Percentiles rank a stretch among this genome's conserved stretches.
These are phyloP conservation scores for Umbilicaria muhlenbergii DNA, from an alignment of 495 filamentous ascomycete species.

Conservation along the genomic window DNA sequence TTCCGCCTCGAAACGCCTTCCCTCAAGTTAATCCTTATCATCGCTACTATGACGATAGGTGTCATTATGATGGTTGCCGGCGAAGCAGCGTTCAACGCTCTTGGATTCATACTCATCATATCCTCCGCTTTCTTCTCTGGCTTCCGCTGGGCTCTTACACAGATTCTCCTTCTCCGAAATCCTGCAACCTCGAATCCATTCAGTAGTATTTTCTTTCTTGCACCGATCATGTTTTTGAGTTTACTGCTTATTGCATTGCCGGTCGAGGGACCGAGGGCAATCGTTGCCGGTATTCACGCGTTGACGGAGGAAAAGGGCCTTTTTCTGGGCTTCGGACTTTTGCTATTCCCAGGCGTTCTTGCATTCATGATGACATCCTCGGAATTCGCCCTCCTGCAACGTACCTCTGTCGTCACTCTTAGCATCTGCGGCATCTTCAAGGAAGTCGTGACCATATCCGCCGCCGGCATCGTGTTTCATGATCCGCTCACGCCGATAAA, in stretches of 20 bases:
- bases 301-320: conserved; percentile 54
- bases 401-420: conserved; percentile 89
- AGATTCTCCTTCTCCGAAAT: conserved; percentile 87
- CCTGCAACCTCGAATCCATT: conserved; percentile 95
- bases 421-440: conserved; percentile 98
- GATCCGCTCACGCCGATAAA: conserved; percentile 86
- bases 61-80: conserved; percentile 99
- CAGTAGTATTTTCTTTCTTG: conserved; percentile 90
- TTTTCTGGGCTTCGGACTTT: conserved; percentile 36
- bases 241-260: conserved; percentile 69
- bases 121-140: conserved; percentile 87
- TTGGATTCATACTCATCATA: conserved; percentile 87
- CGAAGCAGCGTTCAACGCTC: conserved; percentile 76
- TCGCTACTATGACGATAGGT: conserved; percentile 82
- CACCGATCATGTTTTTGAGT: conserved; percentile 86
- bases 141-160: conserved; percentile 93
- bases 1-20: conserved; percentile 86
- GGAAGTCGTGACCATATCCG: conserved; percentile 90
- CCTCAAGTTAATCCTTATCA: conserved; percentile 70
- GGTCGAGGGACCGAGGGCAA: conserved; percentile 59
- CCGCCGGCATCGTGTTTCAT: conserved; percentile 76
- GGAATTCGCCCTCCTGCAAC: conserved; percentile 89
- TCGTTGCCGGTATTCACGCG: conserved; percentile 43
- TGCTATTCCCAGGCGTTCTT: conserved; percentile 80
- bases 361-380: conserved; percentile 95